Percentiles rank a stretch among this genome's conserved stretches.
Evolutionary conservation across 2,329 filamentous ascomycete genomes (phyloP).

Genomic region (Claviceps citrina): DNA sequence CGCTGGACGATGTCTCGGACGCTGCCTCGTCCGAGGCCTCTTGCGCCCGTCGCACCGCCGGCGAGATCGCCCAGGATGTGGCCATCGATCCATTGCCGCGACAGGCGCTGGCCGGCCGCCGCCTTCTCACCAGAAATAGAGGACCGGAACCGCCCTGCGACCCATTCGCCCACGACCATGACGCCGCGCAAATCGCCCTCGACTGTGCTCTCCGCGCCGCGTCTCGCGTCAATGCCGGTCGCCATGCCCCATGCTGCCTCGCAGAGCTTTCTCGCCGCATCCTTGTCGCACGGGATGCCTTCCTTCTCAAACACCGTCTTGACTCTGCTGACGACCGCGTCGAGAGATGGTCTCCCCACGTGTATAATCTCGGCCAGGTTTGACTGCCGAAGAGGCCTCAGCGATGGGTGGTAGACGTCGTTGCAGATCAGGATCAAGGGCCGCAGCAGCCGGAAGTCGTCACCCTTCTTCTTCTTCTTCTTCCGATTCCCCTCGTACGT

Average conservation of each 20-base stretch:
- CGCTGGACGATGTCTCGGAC: constrained; percentile 60
- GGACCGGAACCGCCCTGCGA: constrained; percentile 52
- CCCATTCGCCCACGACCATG: constrained; percentile 80
- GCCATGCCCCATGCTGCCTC: constrained; percentile 72
- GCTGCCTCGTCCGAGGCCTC: constrained; percentile 57
- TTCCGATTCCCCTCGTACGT: constrained; percentile 17
- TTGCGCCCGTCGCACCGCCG: constrained; percentile 54
- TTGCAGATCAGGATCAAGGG: constrained; percentile 94
- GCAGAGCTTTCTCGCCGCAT: constrained; percentile 72
- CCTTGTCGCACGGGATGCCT: constrained; percentile 72
- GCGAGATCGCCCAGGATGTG: constrained; percentile 53
- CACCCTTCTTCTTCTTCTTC: constrained; percentile 54
- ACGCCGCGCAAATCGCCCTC: constrained; percentile 65
- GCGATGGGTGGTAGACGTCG: constrained; percentile 82
- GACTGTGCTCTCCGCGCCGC: constrained; percentile 51
- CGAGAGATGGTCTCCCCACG: constrained; percentile 74
- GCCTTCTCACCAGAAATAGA: too few relatives aligned
- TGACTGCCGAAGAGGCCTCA: constrained; percentile 75
- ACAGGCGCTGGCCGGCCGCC: constrained; percentile 34
- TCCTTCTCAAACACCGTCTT: constrained; percentile 79
- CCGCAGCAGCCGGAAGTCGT: constrained; percentile 73
- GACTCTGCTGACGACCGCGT: constrained; percentile 68
- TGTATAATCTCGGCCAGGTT: constrained; percentile 79
- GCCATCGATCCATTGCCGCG: constrained; percentile 61
- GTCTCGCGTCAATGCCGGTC: constrained; percentile 52